Evolutionary conservation across 2,329 filamentous ascomycete species (phyloP).

Genomic region (Teratosphaeriaceae sp.): DNA sequence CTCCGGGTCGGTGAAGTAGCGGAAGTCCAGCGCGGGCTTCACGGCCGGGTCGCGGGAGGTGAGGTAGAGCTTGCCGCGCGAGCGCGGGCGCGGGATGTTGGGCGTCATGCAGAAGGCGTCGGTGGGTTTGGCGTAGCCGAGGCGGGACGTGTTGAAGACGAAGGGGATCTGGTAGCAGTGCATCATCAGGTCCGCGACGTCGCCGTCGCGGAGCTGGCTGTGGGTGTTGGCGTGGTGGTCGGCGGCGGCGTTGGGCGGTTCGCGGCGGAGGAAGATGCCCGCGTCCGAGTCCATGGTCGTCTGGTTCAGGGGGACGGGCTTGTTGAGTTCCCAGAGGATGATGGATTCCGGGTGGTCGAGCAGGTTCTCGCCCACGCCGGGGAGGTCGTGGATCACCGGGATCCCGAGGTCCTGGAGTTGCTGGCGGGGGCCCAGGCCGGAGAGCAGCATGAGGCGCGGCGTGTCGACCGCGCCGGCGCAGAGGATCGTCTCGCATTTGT

Average conservation of each 20-base stretch:
- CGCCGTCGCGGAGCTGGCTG: too few relatives aligned
- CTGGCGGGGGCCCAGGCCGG: slow-evolving; percentile 43
- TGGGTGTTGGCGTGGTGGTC: too few relatives aligned
- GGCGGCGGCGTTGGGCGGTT: slow-evolving; percentile 61
- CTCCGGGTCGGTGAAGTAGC: slow-evolving; percentile 81
- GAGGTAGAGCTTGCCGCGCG: slow-evolving; percentile 69
- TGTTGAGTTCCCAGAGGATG: slow-evolving; percentile 73
- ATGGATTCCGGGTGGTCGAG: slow-evolving; percentile 60
- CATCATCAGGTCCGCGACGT: slow-evolving; percentile 86
- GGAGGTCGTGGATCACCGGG: slow-evolving; percentile 52
- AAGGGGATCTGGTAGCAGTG: slow-evolving; percentile 96
- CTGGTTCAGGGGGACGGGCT: slow-evolving; percentile 68
- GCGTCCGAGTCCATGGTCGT: slow-evolving; percentile 90
- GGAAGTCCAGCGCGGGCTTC: slow-evolving; percentile 81
- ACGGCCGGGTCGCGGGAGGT: slow-evolving; percentile 67
- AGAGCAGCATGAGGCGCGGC: slow-evolving; percentile 56
- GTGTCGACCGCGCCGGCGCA: slow-evolving; percentile 78
- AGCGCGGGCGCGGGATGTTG: slow-evolving; percentile 79
- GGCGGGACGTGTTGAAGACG: slow-evolving; percentile 70
- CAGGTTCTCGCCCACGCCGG: slow-evolving; percentile 58
- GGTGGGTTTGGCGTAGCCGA: slow-evolving; percentile 65
- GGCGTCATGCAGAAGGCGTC: slow-evolving; percentile 92
- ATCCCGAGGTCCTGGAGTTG: slow-evolving; percentile 42
- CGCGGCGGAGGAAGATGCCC: slow-evolving; percentile 78
- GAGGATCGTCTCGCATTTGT: slow-evolving; percentile 71